Conservation (phyloP, 345 rosid genomes). For the Ceriops zippeliana region DNA sequence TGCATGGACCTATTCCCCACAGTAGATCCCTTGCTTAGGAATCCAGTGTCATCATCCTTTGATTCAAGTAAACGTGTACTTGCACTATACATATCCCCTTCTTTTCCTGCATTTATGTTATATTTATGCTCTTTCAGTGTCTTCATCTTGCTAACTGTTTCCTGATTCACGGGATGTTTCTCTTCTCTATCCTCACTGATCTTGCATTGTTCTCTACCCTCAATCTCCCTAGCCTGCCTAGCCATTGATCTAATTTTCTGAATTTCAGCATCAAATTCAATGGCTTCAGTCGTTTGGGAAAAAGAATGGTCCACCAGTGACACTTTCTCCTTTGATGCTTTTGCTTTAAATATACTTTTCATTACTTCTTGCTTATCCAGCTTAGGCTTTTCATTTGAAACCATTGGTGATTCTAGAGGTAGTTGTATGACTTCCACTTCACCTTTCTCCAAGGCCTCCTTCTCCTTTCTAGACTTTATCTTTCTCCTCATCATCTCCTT, state of each 20-base stretch:
- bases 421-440: conserved; percentile 51
- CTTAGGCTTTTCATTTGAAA: conserved; percentile 47
- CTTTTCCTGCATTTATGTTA: conserved; percentile 25
- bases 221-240: conserved; percentile 46
- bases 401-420: conserved; percentile 23
- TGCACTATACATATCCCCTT: conserved; percentile 14
- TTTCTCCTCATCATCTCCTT: conserved; percentile 91
- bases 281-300: conserved; percentile 27
- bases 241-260: conserved; percentile 55
- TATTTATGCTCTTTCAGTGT: conserved; percentile 15
- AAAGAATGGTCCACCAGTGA: conserved; percentile 29
- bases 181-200: conserved; percentile 34
- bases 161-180: conserved; percentile 16
- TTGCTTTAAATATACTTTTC: conserved; percentile 46
- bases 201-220: conserved; percentile 31
- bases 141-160: conserved; percentile 15
- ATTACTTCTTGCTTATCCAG: conserved; percentile 54
- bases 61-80: conserved; percentile 3
- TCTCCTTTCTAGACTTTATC: conserved; percentile 58
- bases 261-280: conserved; percentile 40
- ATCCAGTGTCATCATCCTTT: conserved; percentile 18
- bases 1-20: conserved; percentile 23
- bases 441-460: conserved; percentile 45
- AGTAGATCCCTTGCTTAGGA: conserved; percentile 21
- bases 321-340: conserved; percentile 31